Conservation (phyloP, 1,139 yeast genomes). For the Schizosaccharomyces versatilis region DNA sequence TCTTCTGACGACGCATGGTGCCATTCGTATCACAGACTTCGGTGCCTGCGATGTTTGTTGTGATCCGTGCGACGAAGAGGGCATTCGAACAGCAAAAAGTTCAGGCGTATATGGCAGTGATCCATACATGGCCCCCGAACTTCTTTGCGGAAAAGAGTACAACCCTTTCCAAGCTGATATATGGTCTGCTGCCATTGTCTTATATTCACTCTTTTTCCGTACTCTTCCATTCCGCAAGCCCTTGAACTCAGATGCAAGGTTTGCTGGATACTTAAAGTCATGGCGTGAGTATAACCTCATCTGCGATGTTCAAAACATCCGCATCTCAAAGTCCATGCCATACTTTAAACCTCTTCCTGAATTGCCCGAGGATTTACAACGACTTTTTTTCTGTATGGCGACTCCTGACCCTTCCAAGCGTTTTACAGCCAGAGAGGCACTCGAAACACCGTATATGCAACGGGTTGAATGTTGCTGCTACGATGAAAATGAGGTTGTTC, state of each 20-base stretch:
- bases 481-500: background rate
- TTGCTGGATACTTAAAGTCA: background rate
- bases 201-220: background rate
- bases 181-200: background rate
- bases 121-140: constrained; percentile 83
- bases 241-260: background rate
- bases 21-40: constrained; percentile 47
- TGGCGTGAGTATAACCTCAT: constrained; percentile 2
- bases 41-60: constrained; percentile 45
- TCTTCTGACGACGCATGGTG: constrained; percentile 43
- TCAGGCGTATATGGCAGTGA: constrained; percentile 33
- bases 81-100: constrained; percentile 7
- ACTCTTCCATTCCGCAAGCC: background rate
- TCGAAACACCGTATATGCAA: background rate
- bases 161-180: background rate
- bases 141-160: constrained; percentile 16
- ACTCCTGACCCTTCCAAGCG: background rate
- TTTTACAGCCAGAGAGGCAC: background rate
- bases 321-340: background rate
- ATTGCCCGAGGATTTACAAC: background rate
- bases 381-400: background rate
- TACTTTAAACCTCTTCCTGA: background rate
- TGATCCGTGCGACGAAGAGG: constrained; percentile 15
- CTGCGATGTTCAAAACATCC: background rate
- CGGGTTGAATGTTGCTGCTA: background rate